Evolutionary conservation across 495 filamentous ascomycete genomes (phyloP).

Genomic region (Aspergillus wentii): DNA sequence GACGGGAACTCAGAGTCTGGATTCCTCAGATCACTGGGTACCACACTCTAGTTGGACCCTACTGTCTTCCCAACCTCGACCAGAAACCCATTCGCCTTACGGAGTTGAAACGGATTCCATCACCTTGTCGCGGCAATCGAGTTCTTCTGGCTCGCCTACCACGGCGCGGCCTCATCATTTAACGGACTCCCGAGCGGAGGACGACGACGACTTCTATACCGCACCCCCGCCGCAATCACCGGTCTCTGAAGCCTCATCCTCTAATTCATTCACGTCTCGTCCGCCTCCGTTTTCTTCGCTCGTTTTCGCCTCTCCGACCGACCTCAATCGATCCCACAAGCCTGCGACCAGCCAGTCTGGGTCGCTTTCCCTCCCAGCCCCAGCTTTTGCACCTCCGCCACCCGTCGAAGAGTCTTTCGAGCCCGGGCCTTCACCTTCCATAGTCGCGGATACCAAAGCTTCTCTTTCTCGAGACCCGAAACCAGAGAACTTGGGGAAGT

Average conservation of each 20-base stretch:
- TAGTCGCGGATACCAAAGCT: constrained; percentile 77
- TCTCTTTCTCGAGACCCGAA: constrained; percentile 71
- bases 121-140: constrained; percentile 69
- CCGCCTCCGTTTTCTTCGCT: constrained; percentile 64
- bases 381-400: constrained; percentile 48
- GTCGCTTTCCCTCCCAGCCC: constrained; percentile 37
- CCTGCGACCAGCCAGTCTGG: constrained; percentile 50
- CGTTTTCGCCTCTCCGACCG: constrained; percentile 40
- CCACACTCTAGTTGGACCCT: no score
- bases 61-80: no score
- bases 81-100: neutral
- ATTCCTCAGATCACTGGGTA: constrained; percentile 18
- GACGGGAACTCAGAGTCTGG: constrained; percentile 19
- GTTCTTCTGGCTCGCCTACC: constrained; percentile 58
- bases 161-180: constrained; percentile 54
- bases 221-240: constrained; percentile 60
- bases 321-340: constrained; percentile 46
- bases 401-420: constrained; percentile 36
- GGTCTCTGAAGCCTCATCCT: constrained; percentile 61
- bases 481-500: constrained; percentile 61
- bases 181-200: constrained; percentile 42
- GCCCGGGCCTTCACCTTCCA: constrained; percentile 46
- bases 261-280: constrained; percentile 43
- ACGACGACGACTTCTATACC: constrained; percentile 45
- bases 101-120: constrained; percentile 9